Percentiles rank a stretch among this genome's conserved stretches.
These are phyloP conservation scores for Otatea glauca DNA, from an alignment of 176 grass and related monocot species.

Conservation along the genomic window DNA sequence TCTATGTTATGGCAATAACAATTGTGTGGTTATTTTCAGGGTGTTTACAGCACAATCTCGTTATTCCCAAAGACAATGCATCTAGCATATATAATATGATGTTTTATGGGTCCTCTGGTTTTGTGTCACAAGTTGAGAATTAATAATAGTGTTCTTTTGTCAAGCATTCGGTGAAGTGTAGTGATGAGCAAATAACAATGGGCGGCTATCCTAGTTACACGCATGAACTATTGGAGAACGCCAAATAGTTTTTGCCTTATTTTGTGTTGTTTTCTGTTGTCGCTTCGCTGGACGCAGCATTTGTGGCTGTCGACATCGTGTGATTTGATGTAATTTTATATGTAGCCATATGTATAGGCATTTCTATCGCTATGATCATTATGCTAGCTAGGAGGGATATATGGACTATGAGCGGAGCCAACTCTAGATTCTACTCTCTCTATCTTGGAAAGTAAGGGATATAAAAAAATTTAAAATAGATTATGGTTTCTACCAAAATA, in stretches of 20 bases:
- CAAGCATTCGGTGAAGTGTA: slow-evolving; percentile 4
- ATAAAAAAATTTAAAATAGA: no score
- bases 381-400: neutral
- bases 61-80: neutral
- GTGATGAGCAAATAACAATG: neutral
- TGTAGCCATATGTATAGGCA: no score
- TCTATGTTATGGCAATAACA: no score
- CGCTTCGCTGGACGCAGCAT: slow-evolving; percentile 22
- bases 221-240: neutral
- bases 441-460: no score
- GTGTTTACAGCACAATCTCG: neutral
- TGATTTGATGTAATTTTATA: neutral
- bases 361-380: neutral
- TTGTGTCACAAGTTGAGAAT: neutral
- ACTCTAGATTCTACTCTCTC: neutral
- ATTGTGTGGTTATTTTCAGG: no score
- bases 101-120: neutral
- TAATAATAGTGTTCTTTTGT: neutral
- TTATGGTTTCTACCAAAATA: no score
- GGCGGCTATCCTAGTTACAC: neutral
- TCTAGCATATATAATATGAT: neutral
- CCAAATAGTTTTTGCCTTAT: neutral
- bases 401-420: neutral
- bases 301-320: slow-evolving; percentile 4
- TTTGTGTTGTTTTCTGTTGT: slow-evolving; percentile 10